phyloP scores from a whole-genome alignment of 441 rosid genomes.

The Aleurites moluccanus region DNA sequence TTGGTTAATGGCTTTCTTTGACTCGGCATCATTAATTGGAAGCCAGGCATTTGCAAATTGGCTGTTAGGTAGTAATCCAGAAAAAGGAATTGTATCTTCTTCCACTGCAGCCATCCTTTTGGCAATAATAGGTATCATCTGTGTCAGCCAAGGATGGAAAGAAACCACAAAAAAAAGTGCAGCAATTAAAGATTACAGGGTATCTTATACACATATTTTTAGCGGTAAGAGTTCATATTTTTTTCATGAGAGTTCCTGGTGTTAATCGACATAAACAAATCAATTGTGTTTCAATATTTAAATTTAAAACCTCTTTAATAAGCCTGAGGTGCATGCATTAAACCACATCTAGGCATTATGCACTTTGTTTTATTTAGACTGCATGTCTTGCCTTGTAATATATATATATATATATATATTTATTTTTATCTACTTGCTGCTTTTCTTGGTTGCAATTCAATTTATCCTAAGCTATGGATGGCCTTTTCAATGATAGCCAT shows the following conservation, averaged over 20 bases:
- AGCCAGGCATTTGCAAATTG: slow-evolving; percentile 80
- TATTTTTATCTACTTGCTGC: background rate
- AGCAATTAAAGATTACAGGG: slow-evolving; percentile 40
- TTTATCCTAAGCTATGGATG: background rate
- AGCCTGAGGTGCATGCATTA: background rate
- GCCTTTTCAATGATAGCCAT: background rate
- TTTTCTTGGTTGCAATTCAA: background rate
- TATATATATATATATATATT: no score
- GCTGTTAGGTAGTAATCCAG: slow-evolving; percentile 47
- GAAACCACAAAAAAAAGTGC: slow-evolving; percentile 43
- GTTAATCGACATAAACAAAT: background rate
- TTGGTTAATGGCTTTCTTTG: slow-evolving; percentile 89
- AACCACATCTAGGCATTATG: background rate
- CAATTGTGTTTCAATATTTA: background rate
- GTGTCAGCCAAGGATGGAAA: slow-evolving; percentile 48
- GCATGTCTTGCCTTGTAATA: background rate
- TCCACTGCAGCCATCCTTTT: slow-evolving; percentile 44
- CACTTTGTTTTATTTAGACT: background rate
- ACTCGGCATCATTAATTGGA: slow-evolving; percentile 71
- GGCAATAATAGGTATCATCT: slow-evolving; percentile 52
- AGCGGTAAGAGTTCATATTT: slow-evolving; percentile 49
- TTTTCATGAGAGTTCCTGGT: background rate
- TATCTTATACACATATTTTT: slow-evolving; percentile 54
- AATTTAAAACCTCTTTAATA: background rate
- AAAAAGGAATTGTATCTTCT: slow-evolving; percentile 49